These are phyloP conservation scores for Cystobasidium ongulense DNA, from an alignment of 768 basidiomycete genomes.

Conservation along the genomic window DNA sequence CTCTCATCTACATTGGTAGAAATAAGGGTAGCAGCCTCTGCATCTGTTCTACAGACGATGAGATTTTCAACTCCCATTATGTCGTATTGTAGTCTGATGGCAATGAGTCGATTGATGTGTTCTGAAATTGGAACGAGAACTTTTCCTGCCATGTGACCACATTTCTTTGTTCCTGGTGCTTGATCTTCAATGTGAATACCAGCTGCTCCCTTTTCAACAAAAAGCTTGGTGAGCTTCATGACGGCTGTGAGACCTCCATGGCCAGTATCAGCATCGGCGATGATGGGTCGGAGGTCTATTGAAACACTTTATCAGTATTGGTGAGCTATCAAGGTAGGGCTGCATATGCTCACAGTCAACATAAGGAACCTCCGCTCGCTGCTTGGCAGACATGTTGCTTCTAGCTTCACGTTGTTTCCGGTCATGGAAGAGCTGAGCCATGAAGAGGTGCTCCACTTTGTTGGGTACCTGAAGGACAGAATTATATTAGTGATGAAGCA, in stretches of 20 bases:
- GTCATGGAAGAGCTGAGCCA: constrained; percentile 98
- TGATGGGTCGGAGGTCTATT: constrained; percentile 60
- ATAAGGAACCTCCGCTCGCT: constrained; percentile 61
- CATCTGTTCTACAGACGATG: constrained; percentile 86
- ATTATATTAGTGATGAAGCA: not conserved
- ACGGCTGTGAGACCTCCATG: constrained; percentile 96
- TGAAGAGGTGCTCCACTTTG: constrained; percentile 96
- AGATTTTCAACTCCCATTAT: constrained; percentile 97
- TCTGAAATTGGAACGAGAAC: constrained; percentile 94
- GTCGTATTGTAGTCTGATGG: constrained; percentile 93
- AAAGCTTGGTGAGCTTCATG: constrained; percentile 98
- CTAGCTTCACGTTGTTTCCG: constrained; percentile 85
- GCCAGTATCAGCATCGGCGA: constrained; percentile 96
- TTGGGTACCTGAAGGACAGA: constrained; percentile 58
- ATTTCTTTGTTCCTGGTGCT: constrained; percentile 92
- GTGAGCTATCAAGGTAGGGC: not conserved
- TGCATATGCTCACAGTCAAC: constrained; percentile 85
- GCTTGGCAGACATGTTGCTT: constrained; percentile 59
- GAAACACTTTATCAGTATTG: not conserved
- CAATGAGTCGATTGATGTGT: constrained; percentile 95
- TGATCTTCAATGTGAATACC: constrained; percentile 98
- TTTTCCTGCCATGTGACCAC: constrained; percentile 80
- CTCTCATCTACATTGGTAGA: constrained; percentile 92
- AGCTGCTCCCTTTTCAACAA: constrained; percentile 95
- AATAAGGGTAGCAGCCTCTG: constrained; percentile 94